Evolutionary conservation across 345 rosid genomes (phyloP), one percentile per base, ranked within the genome.

Genomic region (Microcos paniculata): DNA sequence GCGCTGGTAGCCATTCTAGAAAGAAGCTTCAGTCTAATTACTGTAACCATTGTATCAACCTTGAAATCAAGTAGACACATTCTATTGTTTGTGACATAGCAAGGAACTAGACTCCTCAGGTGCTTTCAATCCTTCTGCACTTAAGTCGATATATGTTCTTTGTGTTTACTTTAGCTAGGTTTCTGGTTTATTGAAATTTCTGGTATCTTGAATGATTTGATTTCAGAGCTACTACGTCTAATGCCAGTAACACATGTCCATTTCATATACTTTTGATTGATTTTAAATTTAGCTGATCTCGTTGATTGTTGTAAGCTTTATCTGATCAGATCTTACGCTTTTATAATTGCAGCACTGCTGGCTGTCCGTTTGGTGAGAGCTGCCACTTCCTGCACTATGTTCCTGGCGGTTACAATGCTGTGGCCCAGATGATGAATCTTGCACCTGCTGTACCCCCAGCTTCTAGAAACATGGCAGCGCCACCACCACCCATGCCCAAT

Each of bases 361-460:
- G 99, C 53, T 93, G 99, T 77, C 97, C 92, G 51, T 91, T 93
- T 81, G 99, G 99, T 19, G 99, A 91, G 80, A 82, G 91, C 78
- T 95, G 98, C 74, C 99, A 91, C 83, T 91, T 88, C 80, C 82
- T 90, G 85, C 99, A 93, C 82, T 76, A 88, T 66, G 88, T 95
- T 57, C 92, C 97, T 18, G 93, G 98, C 49, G 97, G 98, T 8
- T 88, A 90, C 78, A 89, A 91, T 58, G 89, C 95, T 19, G 94
- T 87, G 58, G 87, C 95, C 43, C 94, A 92, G 81, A 87, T 90
- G 91, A 85, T 87, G 88, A 94, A 88, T 78, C 84, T 89, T 15
- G 79, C 87, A 0, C 87, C 89, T 46, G 55, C 79, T 73, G 78
- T 75, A 38, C 65, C 91, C 45, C 86, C 86, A 52, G 62, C 79